Conservation (phyloP, 2,329 filamentous ascomycete species). For the Apiospora malaysiana region DNA sequence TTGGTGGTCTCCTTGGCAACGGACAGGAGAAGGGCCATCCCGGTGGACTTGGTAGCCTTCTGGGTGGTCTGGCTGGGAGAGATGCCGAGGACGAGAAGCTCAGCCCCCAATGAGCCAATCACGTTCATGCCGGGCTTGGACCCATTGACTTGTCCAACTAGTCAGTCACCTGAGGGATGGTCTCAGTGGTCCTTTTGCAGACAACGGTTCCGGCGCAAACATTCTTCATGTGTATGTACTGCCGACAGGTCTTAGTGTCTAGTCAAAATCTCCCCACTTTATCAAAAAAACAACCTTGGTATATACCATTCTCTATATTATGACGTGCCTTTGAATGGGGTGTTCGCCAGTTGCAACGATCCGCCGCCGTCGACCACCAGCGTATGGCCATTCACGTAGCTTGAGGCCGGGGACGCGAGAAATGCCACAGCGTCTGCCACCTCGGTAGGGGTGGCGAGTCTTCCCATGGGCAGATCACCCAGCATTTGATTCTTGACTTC, state of each 20-base stretch:
- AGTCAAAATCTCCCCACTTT: too few relatives aligned
- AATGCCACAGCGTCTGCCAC: conserved; percentile 31
- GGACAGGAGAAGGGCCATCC: not conserved
- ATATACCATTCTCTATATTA: not conserved
- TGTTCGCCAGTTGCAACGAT: conserved; percentile 28
- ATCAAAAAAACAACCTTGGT: too few relatives aligned
- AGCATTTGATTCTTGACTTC: conserved; percentile 28
- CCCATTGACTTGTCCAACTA: too few relatives aligned
- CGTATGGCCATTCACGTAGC: conserved; percentile 32
- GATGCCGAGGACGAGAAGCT: not conserved
- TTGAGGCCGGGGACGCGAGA: conserved; percentile 30
- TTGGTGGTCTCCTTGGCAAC: conserved; percentile 6
- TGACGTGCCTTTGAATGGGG: conserved; percentile 23
- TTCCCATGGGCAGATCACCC: conserved; percentile 24
- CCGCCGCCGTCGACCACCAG: conserved; percentile 30
- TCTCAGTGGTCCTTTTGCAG: too few relatives aligned
- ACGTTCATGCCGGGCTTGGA: too few relatives aligned
- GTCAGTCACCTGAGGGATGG: too few relatives aligned
- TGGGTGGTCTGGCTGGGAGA: not conserved
- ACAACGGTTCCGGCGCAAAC: too few relatives aligned
- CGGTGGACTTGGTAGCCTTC: not conserved
- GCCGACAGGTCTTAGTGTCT: too few relatives aligned
- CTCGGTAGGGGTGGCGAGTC: conserved; percentile 24
- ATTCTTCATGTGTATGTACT: too few relatives aligned
- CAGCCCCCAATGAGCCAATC: too few relatives aligned